phyloP scores from a whole-genome alignment of 2,329 filamentous ascomycete species.

The Aspergillus sp. region DNA sequence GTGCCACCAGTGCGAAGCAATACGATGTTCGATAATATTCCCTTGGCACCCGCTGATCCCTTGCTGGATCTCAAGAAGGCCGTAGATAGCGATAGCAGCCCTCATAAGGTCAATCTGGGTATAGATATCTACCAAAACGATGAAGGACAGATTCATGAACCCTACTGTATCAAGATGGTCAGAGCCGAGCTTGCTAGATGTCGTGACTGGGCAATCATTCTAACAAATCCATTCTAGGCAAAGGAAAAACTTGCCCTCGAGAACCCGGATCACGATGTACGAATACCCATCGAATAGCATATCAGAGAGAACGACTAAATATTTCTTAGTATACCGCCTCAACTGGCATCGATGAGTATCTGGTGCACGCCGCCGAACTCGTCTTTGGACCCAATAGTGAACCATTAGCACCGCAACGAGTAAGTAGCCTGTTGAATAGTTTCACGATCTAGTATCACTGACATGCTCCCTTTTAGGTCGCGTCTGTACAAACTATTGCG shows the following conservation, averaged over 20 bases:
- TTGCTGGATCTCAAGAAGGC: not conserved
- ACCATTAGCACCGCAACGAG: not conserved
- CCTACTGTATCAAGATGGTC: not conserved
- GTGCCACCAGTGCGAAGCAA: not conserved
- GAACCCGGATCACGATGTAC: not conserved
- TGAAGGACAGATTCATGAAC: not conserved
- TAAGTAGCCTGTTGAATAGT: not conserved
- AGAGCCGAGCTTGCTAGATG: not conserved
- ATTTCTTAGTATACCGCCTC: not conserved
- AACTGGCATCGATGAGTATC: not conserved
- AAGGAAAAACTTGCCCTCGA: not conserved
- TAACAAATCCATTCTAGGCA: not conserved
- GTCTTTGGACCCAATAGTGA: not conserved
- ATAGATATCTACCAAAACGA: not conserved
- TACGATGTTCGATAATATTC: not conserved
- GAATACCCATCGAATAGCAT: not conserved
- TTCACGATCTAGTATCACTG: not conserved
- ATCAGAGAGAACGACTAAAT: not conserved
- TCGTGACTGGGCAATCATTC: not conserved
- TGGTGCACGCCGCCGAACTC: not conserved
- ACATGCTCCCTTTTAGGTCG: not conserved
- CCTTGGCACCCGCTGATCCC: not conserved
- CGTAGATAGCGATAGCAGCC: not conserved
- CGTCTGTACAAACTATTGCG: slow-evolving; percentile 73
- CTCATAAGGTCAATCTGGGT: not conserved